Evolutionary conservation across 1,284 basidiomycete genomes (phyloP), one percentile per base, ranked within the genome.

Genomic region (Caloboletus firmus): DNA sequence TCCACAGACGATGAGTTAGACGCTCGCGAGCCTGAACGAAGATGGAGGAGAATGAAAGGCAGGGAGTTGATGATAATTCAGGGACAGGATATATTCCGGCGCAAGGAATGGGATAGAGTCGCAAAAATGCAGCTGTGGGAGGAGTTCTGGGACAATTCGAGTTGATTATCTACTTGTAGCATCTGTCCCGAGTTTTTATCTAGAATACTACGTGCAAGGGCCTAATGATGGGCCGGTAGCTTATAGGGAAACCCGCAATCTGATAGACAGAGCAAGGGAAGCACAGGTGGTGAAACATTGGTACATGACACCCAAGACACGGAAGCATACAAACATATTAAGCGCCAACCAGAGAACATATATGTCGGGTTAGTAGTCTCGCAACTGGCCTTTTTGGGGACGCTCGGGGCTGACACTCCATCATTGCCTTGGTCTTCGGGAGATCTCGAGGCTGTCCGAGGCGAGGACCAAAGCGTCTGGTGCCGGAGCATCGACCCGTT

Each of bases 11-110:
- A 85, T 51, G 93, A 93, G 67, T 73, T 82, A 28, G 93, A 95
- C 63, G 64, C 60, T 5, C 70, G 67, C 12, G 82, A 92, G 45
- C 86, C 87, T 1, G 76, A 84, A 58, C 76, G 91, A 55, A 83
- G 79, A 62, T 80, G 81, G 4, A 78, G 78, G 54, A 76, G 93
- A 46, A 92, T 94, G 88, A 80, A 87, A 43, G 84, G 85, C 24
- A 77, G 94, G 52, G 95, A 97, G 70, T 73, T 97, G 56, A 79
- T 87, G 45, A 76, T 97, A 36, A 77, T 97, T 2, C 89, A 91
- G 63, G 86, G 87, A 18, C 85, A 91, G 63, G 79, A 84, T 62
- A 71, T 81, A 36, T 76, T 83, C 52, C 67, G 74, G 5, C 70
- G 72, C 5, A 46, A 57, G 40, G 65, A 66, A 0, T 68, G 64